Base-by-base conservation (phyloP, 1,284 basidiomycete genomes). In the Amylostereum chailletii region DNA sequence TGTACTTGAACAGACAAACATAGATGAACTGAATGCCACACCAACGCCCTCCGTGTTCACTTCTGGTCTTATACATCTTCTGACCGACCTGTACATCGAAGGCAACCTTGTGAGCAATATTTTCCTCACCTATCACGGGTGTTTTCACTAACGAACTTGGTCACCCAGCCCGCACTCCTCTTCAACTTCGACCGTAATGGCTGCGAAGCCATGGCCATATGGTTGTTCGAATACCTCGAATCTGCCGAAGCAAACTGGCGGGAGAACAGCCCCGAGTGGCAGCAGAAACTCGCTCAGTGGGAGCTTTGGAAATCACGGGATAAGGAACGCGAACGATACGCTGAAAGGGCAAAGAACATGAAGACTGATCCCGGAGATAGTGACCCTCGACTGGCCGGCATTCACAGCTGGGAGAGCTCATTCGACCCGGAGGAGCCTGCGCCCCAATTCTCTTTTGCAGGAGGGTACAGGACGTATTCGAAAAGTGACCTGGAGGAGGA, bases 181-280 rank as follows among this genome's bases (percentile, higher is more conserved):
- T 86, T 86, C 67, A 74, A 70, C 51, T 83, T 86, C 56, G 79
- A 83, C 55, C 74, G 83, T 29, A 64, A 67, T 10, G 66, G 70
- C 30, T 85, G 81, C 57, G 81, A 84, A 57, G 57, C 61, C n/a
- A 72, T 83, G 65, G 78, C 71, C 0, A 46, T 59, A 19, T 51
- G 54, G 7, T 59, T 86, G 7, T 33, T 69, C 2, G 26, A 55
- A 0, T 57, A 52, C 0, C 67, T 86, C 10, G 56, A 66, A 46
- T 41, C 29, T 0, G 65, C 72, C 1, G 83, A 86, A 58, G 40
- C 53, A 11, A 46, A 62, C 32, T 86, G 81, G 80, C 71, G 76
- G 1, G 54, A 60, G 8, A 63, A 57, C 3, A 76, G 66, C 54
- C 62, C 70, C 0, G 71, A 70, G 47, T 83, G 81, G 77, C 61